Conservation (phyloP, 2,329 filamentous ascomycete species). For the Septoria linicola region DNA sequence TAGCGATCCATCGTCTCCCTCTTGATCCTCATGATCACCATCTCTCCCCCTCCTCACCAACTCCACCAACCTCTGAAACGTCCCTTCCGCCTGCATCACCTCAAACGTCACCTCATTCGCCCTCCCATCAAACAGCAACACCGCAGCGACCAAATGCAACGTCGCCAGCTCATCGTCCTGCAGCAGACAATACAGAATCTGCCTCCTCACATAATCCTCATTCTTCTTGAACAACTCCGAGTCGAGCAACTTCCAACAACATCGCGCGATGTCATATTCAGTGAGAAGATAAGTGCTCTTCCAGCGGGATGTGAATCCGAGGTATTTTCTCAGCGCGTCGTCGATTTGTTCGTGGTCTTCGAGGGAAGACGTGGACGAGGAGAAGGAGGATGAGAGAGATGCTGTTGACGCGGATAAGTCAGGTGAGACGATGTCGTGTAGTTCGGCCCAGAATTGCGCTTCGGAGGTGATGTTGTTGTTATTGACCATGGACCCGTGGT, state of each 20-base stretch:
- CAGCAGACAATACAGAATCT: constrained; percentile 87
- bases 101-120: constrained; percentile 75
- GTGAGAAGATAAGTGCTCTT: constrained; percentile 69
- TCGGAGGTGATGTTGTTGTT: too few species aligned
- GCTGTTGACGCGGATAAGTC: constrained; percentile 2
- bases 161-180: constrained; percentile 78
- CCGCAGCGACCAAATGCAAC: constrained; percentile 78
- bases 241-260: constrained; percentile 73
- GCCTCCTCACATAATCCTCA: constrained; percentile 82
- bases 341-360: constrained; percentile 70
- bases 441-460: constrained; percentile 82
- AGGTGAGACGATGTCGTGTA: constrained; percentile 60
- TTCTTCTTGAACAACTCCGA: constrained; percentile 73
- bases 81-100: constrained; percentile 82
- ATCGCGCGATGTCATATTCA: constrained; percentile 77
- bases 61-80: constrained; percentile 79
- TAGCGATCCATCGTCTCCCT: constrained; percentile 47
- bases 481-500: constrained; percentile 67
- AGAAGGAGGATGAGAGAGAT: constrained; percentile 36
- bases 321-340: constrained; percentile 78
- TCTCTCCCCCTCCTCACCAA: constrained; percentile 66
- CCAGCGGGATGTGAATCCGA: constrained; percentile 72
- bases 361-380: constrained; percentile 43
- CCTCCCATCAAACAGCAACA: constrained; percentile 84
- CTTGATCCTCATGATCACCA: constrained; percentile 33